phyloP scores from a whole-genome alignment of 495 filamentous ascomycete genomes.

The Aspergillus bertholletiae region DNA sequence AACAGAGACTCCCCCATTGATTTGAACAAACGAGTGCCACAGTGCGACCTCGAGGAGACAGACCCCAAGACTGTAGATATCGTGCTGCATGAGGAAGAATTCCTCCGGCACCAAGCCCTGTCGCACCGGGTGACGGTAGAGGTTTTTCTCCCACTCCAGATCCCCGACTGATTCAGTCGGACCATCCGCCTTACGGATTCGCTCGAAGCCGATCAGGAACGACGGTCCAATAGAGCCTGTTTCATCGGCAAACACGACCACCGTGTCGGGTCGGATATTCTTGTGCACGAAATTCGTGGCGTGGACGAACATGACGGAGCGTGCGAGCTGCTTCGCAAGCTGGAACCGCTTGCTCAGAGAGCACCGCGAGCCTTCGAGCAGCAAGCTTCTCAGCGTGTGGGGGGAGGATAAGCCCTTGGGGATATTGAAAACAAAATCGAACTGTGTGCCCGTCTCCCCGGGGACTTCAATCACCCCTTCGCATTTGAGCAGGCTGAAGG shows the following conservation, averaged over 20 bases:
- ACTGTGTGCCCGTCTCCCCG: no score
- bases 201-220: constrained; percentile 42
- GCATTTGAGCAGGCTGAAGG: no score
- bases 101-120: constrained; percentile 31
- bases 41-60: constrained; percentile 43
- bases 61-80: constrained; percentile 48
- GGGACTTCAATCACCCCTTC: no score
- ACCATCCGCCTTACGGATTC: constrained; percentile 19
- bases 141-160: constrained; percentile 26
- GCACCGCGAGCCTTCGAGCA: no score
- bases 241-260: constrained; percentile 26
- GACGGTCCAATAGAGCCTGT: constrained; percentile 10
- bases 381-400: no score
- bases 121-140: constrained; percentile 41
- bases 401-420: no score
- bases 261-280: constrained; percentile 41
- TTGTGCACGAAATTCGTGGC: constrained; percentile 43
- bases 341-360: no score
- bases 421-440: no score
- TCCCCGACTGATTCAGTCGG: constrained; percentile 22
- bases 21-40: constrained; percentile 33
- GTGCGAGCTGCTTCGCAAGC: constrained; percentile 30
- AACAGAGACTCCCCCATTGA: constrained; percentile 1
- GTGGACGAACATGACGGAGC: constrained; percentile 39
- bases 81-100: constrained; percentile 40